phyloP scores from a whole-genome alignment of 1,284 basidiomycete species.

The Malassezia yamatoensis region DNA sequence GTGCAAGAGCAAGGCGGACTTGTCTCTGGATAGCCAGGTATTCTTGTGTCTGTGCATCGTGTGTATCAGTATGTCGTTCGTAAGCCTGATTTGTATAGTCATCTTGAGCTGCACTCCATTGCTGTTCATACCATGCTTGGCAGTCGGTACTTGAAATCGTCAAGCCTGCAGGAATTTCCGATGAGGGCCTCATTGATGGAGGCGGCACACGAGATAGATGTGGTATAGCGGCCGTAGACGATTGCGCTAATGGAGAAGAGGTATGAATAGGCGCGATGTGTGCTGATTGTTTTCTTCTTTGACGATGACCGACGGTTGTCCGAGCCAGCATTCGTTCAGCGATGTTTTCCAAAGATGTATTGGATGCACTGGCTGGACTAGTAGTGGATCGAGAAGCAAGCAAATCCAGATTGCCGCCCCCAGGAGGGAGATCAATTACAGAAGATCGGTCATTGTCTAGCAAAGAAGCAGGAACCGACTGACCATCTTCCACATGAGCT shows the following conservation, averaged over 20 bases:
- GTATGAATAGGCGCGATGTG: background rate
- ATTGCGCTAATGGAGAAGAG: too few species aligned
- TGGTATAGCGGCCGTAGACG: background rate
- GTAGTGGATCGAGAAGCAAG: background rate
- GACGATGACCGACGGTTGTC: conserved; percentile 13
- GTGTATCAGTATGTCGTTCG: background rate
- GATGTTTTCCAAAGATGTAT: conserved; percentile 5
- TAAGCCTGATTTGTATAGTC: background rate
- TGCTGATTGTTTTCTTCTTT: conserved; percentile 1
- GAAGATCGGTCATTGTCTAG: background rate
- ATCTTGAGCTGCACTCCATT: conserved; percentile 2
- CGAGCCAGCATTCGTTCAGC: conserved; percentile 14
- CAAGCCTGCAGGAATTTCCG: conserved; percentile 8
- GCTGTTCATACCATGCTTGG: conserved; percentile 11
- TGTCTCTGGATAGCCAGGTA: conserved; percentile 14
- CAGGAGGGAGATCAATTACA: conserved; percentile 6
- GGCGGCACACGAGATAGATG: conserved; percentile 3
- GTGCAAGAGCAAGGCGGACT: conserved; percentile 1
- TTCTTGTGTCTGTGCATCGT: conserved; percentile 2
- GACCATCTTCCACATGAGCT: background rate
- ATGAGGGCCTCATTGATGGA: conserved; percentile 4
- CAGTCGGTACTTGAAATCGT: conserved; percentile 16
- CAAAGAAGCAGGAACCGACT: background rate
- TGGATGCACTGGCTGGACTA: background rate
- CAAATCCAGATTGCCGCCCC: conserved; percentile 12